These are phyloP conservation scores for Castanospermum australe DNA, from an alignment of 306 rosid species.

Conservation along the genomic window DNA sequence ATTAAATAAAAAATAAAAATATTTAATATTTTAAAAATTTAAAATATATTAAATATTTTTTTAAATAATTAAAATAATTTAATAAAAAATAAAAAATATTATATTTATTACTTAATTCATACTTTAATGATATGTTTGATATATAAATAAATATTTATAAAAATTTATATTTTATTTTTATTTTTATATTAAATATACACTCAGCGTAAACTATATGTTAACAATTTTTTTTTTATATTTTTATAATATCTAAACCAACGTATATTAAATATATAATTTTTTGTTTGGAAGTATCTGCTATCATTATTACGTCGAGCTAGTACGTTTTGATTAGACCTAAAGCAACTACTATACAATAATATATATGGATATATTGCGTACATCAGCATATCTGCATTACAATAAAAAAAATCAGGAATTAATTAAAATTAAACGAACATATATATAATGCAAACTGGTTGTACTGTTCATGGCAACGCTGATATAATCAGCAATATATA, in stretches of 20 bases:
- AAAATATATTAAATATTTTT: neutral
- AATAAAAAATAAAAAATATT: no score
- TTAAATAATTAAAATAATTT: no score
- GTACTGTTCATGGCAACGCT: neutral
- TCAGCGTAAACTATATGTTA: no score
- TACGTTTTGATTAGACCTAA: neutral
- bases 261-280: neutral
- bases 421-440: neutral
- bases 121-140: no score
- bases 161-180: no score
- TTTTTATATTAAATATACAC: no score
- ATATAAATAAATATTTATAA: no score
- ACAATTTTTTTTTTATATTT: no score
- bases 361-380: neutral
- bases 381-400: neutral
- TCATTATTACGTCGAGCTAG: slow-evolving; percentile 16
- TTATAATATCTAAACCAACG: neutral
- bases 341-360: slow-evolving; percentile 9
- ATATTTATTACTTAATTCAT: no score
- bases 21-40: no score
- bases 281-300: slow-evolving; percentile 2
- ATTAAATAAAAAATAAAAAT: no score
- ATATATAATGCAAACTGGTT: neutral
- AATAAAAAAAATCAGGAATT: neutral
- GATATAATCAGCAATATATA: neutral